A percentile compares a stretch with the other conserved stretches of the same genome.
Conservation (phyloP, 2,329 filamentous ascomycete genomes). For the Diaporthe amygdali region DNA sequence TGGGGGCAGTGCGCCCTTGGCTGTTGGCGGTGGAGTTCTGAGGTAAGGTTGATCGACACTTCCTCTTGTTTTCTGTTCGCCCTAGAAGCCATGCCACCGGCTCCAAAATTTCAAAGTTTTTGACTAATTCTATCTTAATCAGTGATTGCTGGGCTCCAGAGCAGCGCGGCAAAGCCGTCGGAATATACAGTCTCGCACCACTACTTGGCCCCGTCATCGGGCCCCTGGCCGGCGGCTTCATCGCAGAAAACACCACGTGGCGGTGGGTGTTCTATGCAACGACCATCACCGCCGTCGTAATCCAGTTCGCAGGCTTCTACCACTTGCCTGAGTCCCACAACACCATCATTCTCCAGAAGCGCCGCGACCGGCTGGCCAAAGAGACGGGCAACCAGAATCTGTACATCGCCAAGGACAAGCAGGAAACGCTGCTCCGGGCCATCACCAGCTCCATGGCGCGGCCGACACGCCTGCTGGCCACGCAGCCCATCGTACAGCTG, state of each 20-base stretch:
- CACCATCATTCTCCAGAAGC: constrained; percentile 63
- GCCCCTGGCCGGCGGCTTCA: constrained; percentile 70
- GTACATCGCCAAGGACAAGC: constrained; percentile 51
- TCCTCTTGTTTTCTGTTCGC: neutral
- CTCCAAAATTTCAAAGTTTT: too few relatives aligned
- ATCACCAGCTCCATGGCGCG: too few relatives aligned
- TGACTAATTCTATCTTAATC: neutral
- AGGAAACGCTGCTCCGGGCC: constrained; percentile 49
- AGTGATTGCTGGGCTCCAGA: constrained; percentile 58
- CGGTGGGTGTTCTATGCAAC: constrained; percentile 67
- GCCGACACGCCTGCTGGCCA: constrained; percentile 47
- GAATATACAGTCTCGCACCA: constrained; percentile 66
- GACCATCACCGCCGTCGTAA: constrained; percentile 62
- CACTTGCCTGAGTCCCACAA: constrained; percentile 71
- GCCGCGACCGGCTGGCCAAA: constrained; percentile 58
- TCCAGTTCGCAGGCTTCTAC: constrained; percentile 63
- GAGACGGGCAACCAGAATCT: constrained; percentile 58
- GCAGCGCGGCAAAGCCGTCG: constrained; percentile 66
- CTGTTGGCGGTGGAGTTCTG: neutral
- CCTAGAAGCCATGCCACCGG: neutral
- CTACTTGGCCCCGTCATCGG: constrained; percentile 70
- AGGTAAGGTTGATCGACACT: neutral
- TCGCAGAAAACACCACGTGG: constrained; percentile 69
- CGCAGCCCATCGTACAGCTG: constrained; percentile 57
- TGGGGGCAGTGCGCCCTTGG: neutral